Conservation (phyloP, 1,284 basidiomycete genomes). For the Boletus sp. region DNA sequence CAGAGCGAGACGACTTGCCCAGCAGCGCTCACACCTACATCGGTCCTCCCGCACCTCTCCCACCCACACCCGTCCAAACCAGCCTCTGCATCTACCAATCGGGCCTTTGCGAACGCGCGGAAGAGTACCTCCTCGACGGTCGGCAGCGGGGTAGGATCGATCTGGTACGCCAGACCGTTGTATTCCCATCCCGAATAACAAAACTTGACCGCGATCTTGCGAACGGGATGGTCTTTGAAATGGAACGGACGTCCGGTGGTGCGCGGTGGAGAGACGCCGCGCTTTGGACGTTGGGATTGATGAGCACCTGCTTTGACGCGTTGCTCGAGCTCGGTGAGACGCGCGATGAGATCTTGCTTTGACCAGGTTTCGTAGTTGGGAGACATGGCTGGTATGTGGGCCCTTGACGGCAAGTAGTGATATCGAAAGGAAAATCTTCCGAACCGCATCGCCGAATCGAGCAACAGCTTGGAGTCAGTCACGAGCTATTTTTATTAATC, state of each 20-base stretch:
- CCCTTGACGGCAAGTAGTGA: slow-evolving; percentile 26
- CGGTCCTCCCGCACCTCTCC: slow-evolving; percentile 90
- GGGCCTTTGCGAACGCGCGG: slow-evolving; percentile 72
- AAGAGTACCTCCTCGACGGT: slow-evolving; percentile 91
- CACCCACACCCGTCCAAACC: slow-evolving; percentile 87
- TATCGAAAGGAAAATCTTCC: slow-evolving; percentile 29
- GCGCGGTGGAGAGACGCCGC: slow-evolving; percentile 5
- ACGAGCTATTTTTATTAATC: too few species aligned
- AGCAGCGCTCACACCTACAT: slow-evolving; percentile 91
- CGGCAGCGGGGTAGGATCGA: slow-evolving; percentile 63
- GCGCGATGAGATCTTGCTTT: slow-evolving; percentile 63
- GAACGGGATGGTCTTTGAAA: slow-evolving; percentile 65
- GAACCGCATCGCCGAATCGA: slow-evolving; percentile 20
- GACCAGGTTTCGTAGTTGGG: slow-evolving; percentile 56
- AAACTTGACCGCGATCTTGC: slow-evolving; percentile 91
- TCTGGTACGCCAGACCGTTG: slow-evolving; percentile 84
- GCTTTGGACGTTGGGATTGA: slow-evolving; percentile 6
- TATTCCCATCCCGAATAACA: slow-evolving; percentile 92
- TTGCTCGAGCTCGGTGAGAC: slow-evolving; percentile 52
- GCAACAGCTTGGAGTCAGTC: too few species aligned
- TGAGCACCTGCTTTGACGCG: slow-evolving; percentile 11
- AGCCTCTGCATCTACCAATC: slow-evolving; percentile 67
- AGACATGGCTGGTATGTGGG: slow-evolving; percentile 28
- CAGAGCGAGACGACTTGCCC: slow-evolving; percentile 94
- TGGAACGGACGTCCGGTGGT: slow-evolving; percentile 43